These are phyloP conservation scores for Aspergillus ruber DNA, from an alignment of 2,329 filamentous ascomycete genomes.

Conservation along the genomic window DNA sequence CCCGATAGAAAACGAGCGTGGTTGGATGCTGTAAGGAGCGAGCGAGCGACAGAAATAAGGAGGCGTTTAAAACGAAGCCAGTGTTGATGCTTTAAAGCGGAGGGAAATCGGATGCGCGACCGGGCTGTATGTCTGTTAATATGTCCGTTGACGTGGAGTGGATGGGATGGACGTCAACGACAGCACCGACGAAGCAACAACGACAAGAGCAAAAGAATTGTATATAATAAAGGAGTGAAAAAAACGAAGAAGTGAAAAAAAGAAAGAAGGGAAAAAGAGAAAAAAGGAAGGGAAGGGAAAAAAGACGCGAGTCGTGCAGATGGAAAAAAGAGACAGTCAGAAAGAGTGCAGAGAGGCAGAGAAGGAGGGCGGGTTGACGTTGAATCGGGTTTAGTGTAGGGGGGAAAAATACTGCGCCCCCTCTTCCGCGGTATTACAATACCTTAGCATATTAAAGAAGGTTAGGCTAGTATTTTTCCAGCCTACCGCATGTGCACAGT, in stretches of 20 bases:
- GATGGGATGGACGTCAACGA: not conserved
- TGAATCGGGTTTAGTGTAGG: no score
- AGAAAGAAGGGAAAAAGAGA: constrained; percentile 1
- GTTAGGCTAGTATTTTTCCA: no score
- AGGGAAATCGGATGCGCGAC: not conserved
- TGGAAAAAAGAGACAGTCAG: constrained; percentile 1
- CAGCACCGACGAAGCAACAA: not conserved
- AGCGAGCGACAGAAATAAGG: constrained; percentile 17
- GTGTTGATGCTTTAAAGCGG: not conserved
- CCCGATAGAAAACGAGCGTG: constrained; percentile 22
- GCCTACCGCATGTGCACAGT: no score
- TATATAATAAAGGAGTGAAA: constrained; percentile 2
- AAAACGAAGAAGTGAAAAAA: constrained; percentile 1
- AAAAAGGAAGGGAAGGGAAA: not conserved
- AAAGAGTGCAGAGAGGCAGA: constrained; percentile 1
- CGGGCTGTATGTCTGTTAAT: not conserved
- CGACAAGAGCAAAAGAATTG: not conserved
- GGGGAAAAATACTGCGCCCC: no score
- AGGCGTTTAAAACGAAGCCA: not conserved
- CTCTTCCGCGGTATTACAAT: no score
- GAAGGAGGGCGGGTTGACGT: not conserved
- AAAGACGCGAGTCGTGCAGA: not conserved
- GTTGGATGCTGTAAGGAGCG: constrained; percentile 10
- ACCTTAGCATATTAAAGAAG: no score
- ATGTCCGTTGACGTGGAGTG: not conserved